Evolutionary conservation across 345 rosid genomes (phyloP), one percentile per base, ranked within the genome.

Genomic region (Sonneratia alba): DNA sequence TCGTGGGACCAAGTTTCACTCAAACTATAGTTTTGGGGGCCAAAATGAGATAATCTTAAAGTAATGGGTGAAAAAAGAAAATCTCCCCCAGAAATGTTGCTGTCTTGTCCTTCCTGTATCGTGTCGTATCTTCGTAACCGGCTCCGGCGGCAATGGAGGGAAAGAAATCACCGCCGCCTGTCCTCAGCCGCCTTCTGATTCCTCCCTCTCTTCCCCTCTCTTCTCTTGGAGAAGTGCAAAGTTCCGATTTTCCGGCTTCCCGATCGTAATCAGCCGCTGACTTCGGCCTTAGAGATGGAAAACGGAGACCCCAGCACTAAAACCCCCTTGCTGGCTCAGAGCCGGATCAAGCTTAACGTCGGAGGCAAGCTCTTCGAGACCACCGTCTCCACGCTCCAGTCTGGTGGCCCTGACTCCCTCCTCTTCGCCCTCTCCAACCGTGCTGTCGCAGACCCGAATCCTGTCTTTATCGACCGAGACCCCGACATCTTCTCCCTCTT

Each of bases 381-480:
- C 69, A 89, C 91, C 57, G 43, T 81, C n/a, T 74, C 89, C 18
- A 95, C 97, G 7, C 89, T 95, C 61, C 89, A 81, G 70, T 84
- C 93, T 22, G 83, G 87, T 40, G 93, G 93, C 36, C 86, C 91
- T 13, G 97, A 95, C 77, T 92, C 97, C 27, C 91, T 95, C 66
- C 86, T 95, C 2, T 81, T 83, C 21, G 88, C 87, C 66, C 92
- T 95, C n/a, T 87, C 96, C 38, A 78, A 55, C 72, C 87, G 87
- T 11, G 65, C 86, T 48, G 14, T 70, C 5, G 74, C 71, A 22
- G 85, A 79, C 24, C 78, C 79, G 14, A 43, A 22, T 18, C 89
- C 97, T 0, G 78, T 92, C 43, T 94, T 94, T 81, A 85, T 92
- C 59, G 99, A 95, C 79, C 97, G 99, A 3, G 99, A 95, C 73